A percentile compares a stretch with the other conserved stretches of the same genome.
Evolutionary conservation across 495 filamentous ascomycete genomes (phyloP).

Genomic region (Daldinia bambusicola): DNA sequence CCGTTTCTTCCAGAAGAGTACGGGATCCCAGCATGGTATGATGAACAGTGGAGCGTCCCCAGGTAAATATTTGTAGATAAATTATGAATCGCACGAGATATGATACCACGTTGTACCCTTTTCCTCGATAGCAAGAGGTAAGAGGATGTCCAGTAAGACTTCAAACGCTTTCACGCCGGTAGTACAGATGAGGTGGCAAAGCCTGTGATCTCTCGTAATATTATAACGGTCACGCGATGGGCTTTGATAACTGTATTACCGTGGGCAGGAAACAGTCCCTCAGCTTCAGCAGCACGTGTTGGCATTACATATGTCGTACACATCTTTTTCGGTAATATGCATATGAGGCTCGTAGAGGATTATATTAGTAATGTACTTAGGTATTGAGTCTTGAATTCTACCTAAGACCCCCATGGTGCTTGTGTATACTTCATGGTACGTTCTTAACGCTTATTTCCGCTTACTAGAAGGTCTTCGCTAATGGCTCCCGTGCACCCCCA

Average conservation of each 20-base stretch:
- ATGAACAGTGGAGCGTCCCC: too few relatives aligned
- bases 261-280: background rate
- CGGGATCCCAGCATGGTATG: too few relatives aligned
- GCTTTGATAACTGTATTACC: background rate
- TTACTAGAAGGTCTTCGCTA: too few relatives aligned
- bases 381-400: too few relatives aligned
- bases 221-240: conserved; percentile 1
- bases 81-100: background rate
- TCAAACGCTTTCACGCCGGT: background rate
- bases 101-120: background rate
- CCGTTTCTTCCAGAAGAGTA: background rate
- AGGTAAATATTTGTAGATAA: too few relatives aligned
- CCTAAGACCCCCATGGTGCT: too few relatives aligned
- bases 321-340: background rate
- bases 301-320: background rate
- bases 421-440: too few relatives aligned
- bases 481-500: too few relatives aligned
- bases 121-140: background rate
- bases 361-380: background rate
- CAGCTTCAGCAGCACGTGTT: background rate
- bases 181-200: background rate
- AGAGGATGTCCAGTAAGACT: background rate
- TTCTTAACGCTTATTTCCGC: background rate
- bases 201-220: background rate
- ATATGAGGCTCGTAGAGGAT: conserved; percentile 1